Percentiles rank a stretch among this genome's conserved stretches.
Conservation (phyloP, 1,284 basidiomycete genomes). For the Puccinia hordei region DNA sequence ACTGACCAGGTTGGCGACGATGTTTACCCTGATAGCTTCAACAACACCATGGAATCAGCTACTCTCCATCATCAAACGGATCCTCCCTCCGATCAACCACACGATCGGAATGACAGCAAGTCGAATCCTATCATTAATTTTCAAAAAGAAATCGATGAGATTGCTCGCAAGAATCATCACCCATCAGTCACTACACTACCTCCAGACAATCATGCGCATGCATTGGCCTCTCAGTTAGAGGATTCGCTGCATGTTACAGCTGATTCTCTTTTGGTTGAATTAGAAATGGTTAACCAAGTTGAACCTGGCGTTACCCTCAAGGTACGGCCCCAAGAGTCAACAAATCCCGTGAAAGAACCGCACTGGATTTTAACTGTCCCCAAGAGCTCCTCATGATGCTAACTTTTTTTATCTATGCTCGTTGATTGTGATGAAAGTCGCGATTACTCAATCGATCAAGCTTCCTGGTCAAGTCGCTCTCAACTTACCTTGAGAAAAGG, state of each 20-base stretch:
- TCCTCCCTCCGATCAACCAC: background rate
- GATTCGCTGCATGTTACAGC: background rate
- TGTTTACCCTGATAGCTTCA: background rate
- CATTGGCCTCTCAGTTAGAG: background rate
- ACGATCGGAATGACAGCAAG: background rate
- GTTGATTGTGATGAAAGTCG: background rate
- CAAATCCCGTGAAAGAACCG: background rate
- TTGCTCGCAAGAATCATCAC: conserved; percentile 22
- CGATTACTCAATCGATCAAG: conserved; percentile 33
- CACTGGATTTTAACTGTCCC: background rate
- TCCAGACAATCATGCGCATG: background rate
- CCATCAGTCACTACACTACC: background rate
- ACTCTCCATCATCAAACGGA: background rate
- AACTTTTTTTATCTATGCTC: background rate
- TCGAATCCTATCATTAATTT: conserved; percentile 31
- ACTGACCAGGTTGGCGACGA: background rate
- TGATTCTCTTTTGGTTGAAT: conserved; percentile 1
- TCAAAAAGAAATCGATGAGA: conserved; percentile 32
- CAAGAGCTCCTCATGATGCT: background rate
- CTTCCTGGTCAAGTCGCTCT: conserved; percentile 13
- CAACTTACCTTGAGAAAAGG: conserved; percentile 5
- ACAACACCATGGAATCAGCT: conserved; percentile 5
- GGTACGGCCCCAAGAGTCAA: background rate
- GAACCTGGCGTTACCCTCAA: conserved; percentile 9
- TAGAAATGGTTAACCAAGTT: conserved; percentile 10